Base-by-base conservation (phyloP, 228 moss, liverwort and hornwort species). In the Sphagnum fallax region DNA sequence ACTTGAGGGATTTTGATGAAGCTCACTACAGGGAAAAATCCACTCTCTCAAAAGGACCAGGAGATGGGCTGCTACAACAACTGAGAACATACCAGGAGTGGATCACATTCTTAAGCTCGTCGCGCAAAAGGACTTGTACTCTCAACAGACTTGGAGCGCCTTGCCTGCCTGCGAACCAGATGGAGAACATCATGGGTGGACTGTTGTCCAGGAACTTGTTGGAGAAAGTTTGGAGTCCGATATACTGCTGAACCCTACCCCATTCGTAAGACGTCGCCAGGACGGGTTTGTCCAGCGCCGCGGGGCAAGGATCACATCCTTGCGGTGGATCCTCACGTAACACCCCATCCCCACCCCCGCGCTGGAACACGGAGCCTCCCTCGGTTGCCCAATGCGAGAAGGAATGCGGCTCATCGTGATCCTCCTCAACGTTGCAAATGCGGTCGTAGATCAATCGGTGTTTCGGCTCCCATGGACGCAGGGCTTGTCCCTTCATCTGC, bases 221-320 rank as follows among this genome's bases (percentile, higher is more conserved):
- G 60, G 89, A 83, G 16, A 85, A 92, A 5, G 81, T 82, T 62
- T 77, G 78, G 6, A 92, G 79, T 9, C 89, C 88, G 50, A 89
- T 75, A 53, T 65, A 70, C 70, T 92, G 92, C 66, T 76, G 81
- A 64, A 89, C 83, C 70, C 79, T 87, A 5, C 92, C 90, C 92
- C 90, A 92, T 50, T 85, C 85, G 75, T 85, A 85, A 12, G 88
- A 90, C 0, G 90, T 92, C 7, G 90, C 90, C 66, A 92, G 53
- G 2, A 88, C 88, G 5, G 86, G 77, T 53, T 79, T 79, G 4
- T 52, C 74, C 47, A 14, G 66, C 0, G 85, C 88, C 5, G 52
- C 82, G 0, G 86, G 83, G 62, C 85, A 92, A 0, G 80, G 82
- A 11, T 61, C n/a, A 16, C 85, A 89, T 5, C 72, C 90, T 0